Evolutionary conservation across 78 protist species (phyloP), one percentile per base, ranked within the genome.

Genomic region (Acrasis kona): DNA sequence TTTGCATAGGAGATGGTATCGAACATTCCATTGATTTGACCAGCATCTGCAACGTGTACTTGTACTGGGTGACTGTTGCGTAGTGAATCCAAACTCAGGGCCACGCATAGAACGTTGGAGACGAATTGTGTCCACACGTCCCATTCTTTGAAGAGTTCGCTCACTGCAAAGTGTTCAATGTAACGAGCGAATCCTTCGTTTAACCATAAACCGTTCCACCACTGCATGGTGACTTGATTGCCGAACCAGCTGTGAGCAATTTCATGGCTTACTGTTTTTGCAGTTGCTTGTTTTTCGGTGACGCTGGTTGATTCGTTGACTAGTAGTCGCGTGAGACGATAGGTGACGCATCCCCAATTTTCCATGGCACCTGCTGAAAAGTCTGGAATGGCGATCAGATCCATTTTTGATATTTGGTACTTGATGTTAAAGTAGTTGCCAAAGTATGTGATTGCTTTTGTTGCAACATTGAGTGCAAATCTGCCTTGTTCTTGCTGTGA

Each of bases 271-370:
- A 91, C 89, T 0, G 86, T 84, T 37, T 73, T 37, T 19, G 91
- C 87, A 19, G 89, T 73, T 38, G 77, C 37, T 50, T 81, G 65
- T 70, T 82, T 67, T 10, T 5, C 19, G 61, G 19, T 29, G 75
- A 6, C 35, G 6, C 10, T 2, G 74, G 3, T 35, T 50, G 10
- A 2, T 5, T 77, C 32, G 50, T 41, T 50, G 70, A 74, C 5
- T 30, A 77, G 4, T 32, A 77, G 30, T 9, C 3, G 35, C 34
- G 71, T 6, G 35, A 67, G 87, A 9, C 94, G 78, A 84, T 81
- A 93, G 12, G 90, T 84, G 32, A 90, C 73, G 6, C 81, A 77
- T 30, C 93, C 94, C 92, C 95, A 86, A 79, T 90, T 89, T 64
- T 86, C 37, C 82, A 74, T 76, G 2, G 61, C 84, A 1, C 84